A percentile compares a stretch with the other conserved stretches of the same genome.
phyloP scores from a whole-genome alignment of 495 filamentous ascomycete species.

The Neurospora sp. region DNA sequence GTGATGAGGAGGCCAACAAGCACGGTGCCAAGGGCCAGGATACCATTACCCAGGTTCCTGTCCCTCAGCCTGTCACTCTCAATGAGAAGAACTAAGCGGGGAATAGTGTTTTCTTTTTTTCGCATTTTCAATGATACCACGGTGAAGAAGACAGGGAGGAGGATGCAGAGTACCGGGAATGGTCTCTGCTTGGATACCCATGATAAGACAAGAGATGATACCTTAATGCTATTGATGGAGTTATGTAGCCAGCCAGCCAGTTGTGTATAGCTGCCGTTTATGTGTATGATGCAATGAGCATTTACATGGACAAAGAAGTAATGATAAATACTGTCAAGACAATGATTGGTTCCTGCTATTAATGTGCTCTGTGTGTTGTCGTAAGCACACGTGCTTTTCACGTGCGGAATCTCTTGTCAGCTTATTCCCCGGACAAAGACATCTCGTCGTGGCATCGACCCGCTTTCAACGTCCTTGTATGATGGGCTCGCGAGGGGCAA shows the following conservation, averaged over 20 bases:
- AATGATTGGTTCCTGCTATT: neutral
- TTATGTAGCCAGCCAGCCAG: neutral
- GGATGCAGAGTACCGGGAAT: neutral
- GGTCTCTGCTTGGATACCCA: neutral
- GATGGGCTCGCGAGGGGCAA: neutral
- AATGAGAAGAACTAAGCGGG: neutral
- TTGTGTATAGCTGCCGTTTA: neutral
- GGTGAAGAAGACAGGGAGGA: neutral
- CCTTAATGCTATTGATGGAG: neutral
- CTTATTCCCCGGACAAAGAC: neutral
- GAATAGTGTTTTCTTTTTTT: neutral
- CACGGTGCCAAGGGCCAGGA: neutral
- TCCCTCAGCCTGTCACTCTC: neutral
- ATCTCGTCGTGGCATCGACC: neutral
- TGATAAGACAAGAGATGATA: neutral
- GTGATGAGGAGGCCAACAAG: constrained; percentile 23
- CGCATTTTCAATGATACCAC: neutral
- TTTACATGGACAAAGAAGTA: neutral
- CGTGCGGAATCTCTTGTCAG: neutral
- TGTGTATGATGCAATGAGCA: neutral
- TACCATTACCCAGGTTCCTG: neutral
- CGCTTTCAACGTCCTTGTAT: neutral
- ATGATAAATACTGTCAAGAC: neutral
- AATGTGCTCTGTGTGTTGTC: neutral
- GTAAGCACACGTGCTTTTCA: neutral